A percentile compares a stretch with the other conserved stretches of the same genome.
Conservation (phyloP, 371 early-diverging fungal genomes). For the Syncephalis fuscata region DNA sequence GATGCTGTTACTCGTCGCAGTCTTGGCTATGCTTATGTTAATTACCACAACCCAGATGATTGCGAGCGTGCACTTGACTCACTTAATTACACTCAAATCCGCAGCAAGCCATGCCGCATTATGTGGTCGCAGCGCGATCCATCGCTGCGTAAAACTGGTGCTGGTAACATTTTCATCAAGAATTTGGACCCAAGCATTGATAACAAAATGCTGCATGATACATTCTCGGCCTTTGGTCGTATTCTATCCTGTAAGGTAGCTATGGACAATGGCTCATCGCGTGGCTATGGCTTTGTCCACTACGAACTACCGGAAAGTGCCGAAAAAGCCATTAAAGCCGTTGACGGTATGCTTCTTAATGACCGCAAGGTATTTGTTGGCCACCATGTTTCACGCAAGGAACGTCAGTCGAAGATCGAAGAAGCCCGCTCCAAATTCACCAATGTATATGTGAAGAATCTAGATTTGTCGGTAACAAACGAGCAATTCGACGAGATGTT, state of each 20-base stretch:
- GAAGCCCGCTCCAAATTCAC: constrained; percentile 84
- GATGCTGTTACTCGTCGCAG: constrained; percentile 95
- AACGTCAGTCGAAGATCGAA: constrained; percentile 86
- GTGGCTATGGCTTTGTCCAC: constrained; percentile 98
- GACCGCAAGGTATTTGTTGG: constrained; percentile 88
- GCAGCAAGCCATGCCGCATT: constrained; percentile 91
- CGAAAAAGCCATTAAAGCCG: constrained; percentile 89
- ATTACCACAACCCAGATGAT: constrained; percentile 70
- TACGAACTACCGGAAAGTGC: constrained; percentile 94
- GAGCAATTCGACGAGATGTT: constrained; percentile 77
- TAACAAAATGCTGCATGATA: constrained; percentile 98
- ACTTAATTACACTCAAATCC: constrained; percentile 89
- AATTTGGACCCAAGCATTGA: constrained; percentile 94
- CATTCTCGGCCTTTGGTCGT: constrained; percentile 96
- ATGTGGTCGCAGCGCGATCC: constrained; percentile 99
- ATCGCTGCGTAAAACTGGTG: constrained; percentile 77
- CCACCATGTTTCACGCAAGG: constrained; percentile 81
- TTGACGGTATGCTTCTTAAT: constrained; percentile 98
- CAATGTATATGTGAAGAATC: constrained; percentile 98
- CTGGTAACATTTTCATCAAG: constrained; percentile 99
- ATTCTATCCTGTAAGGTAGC: constrained; percentile 98
- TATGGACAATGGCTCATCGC: constrained; percentile 70
- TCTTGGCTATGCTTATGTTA: constrained; percentile 97
- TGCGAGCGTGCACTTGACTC: constrained; percentile 76
- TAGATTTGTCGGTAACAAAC: constrained; percentile 70